These are phyloP conservation scores for Acer negundo DNA, from an alignment of 345 rosid species.

Conservation along the genomic window DNA sequence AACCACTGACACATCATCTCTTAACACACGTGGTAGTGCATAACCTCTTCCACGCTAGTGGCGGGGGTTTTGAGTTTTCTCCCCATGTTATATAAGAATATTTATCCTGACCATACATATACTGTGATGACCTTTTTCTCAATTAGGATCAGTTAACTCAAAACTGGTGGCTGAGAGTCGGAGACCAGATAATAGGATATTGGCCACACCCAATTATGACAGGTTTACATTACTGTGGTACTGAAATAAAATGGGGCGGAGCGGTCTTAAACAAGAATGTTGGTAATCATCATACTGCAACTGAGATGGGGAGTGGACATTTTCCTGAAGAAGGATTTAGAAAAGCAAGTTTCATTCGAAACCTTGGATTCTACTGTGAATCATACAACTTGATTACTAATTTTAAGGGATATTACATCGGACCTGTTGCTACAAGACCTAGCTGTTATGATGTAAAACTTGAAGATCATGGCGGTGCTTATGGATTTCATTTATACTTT, in stretches of 20 bases:
- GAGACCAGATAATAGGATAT: no score
- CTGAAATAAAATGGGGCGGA: constrained; percentile 41
- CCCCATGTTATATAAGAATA: no score
- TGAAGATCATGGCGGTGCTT: not conserved
- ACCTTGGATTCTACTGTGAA: not conserved
- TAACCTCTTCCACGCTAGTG: no score
- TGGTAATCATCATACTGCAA: constrained; percentile 25
- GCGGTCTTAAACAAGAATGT: constrained; percentile 31
- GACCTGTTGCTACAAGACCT: not conserved
- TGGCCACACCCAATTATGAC: no score
- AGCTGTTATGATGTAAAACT: not conserved
- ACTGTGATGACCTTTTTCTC: no score
- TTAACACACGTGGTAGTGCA: no score
- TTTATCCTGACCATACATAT: no score
- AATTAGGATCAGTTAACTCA: no score
- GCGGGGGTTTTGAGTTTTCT: no score
- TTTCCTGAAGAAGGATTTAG: constrained; percentile 39
- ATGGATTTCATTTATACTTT: constrained; percentile 11
- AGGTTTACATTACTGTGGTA: no score
- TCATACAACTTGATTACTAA: not conserved
- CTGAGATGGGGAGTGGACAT: constrained; percentile 53
- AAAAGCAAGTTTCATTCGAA: constrained; percentile 37
- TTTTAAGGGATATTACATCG: not conserved
- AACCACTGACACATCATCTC: no score
- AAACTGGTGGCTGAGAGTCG: no score